A percentile compares a stretch with the other conserved stretches of the same genome.
These are phyloP conservation scores for Periconia macrospinosa DNA, from an alignment of 2,329 filamentous ascomycete genomes.

Conservation along the genomic window DNA sequence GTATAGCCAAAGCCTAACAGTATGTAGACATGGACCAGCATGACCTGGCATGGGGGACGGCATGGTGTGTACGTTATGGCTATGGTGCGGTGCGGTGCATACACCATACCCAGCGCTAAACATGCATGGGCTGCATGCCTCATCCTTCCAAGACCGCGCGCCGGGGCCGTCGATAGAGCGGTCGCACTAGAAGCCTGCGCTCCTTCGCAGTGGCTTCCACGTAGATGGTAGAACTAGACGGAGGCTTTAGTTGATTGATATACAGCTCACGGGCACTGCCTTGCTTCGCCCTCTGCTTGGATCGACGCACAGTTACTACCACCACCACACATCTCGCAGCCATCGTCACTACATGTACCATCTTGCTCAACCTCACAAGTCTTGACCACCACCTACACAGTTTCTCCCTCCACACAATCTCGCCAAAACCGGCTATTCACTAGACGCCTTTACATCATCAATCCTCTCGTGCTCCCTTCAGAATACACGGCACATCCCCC, in stretches of 20 bases:
- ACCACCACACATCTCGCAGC: neutral
- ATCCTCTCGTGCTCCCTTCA: too few species aligned
- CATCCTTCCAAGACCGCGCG: conserved; percentile 26
- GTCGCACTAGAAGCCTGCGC: conserved; percentile 33
- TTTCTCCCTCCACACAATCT: neutral
- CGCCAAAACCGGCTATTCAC: conserved; percentile 6
- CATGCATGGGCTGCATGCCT: conserved; percentile 3
- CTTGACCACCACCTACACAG: neutral
- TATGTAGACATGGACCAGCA: conserved; percentile 5
- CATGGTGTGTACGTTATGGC: conserved; percentile 11
- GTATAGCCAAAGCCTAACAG: neutral
- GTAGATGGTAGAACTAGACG: neutral
- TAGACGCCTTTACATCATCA: neutral
- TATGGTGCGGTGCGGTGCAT: neutral
- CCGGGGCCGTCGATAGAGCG: conserved; percentile 36
- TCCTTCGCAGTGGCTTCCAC: conserved; percentile 2
- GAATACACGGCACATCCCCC: conserved; percentile 9
- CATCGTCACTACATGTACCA: too few species aligned
- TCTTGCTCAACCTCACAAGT: neutral
- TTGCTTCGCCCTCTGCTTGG: neutral
- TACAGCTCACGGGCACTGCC: conserved; percentile 16
- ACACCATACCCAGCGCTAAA: conserved; percentile 17
- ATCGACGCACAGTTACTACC: neutral
- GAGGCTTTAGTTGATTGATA: conserved; percentile 16
- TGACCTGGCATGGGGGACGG: conserved; percentile 5